These are phyloP conservation scores for Cercophora sp. DNA, from an alignment of 495 filamentous ascomycete genomes.

Conservation along the genomic window DNA sequence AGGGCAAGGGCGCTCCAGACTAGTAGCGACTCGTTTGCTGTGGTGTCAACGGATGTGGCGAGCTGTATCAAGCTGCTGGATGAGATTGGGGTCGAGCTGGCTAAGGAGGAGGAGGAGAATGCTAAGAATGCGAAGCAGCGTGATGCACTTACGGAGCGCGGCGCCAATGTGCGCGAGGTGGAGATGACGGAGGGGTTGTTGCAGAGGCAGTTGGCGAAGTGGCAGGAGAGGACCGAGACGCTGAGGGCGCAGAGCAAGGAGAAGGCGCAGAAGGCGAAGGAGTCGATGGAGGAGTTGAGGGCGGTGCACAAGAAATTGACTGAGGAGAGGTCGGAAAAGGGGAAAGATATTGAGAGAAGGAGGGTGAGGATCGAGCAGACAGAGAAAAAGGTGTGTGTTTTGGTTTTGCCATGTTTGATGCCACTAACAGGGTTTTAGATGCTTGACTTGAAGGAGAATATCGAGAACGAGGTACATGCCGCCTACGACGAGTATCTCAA, in stretches of 20 bases:
- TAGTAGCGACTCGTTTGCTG: conserved; percentile 79
- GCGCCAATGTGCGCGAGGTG: conserved; percentile 84
- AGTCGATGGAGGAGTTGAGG: conserved; percentile 86
- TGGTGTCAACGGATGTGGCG: conserved; percentile 77
- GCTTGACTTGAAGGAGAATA: conserved; percentile 93
- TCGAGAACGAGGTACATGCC: conserved; percentile 83
- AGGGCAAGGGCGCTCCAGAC: conserved; percentile 87
- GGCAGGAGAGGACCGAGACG: conserved; percentile 78
- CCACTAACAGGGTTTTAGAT: conserved; percentile 60
- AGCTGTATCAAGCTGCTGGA: conserved; percentile 84
- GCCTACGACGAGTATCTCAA: conserved; percentile 92
- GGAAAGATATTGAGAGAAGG: conserved; percentile 83
- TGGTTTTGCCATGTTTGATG: conserved; percentile 1
- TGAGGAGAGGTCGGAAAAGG: conserved; percentile 80
- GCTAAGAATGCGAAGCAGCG: conserved; percentile 71
- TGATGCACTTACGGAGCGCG: conserved; percentile 81
- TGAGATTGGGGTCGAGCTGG: conserved; percentile 75
- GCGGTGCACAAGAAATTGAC: conserved; percentile 73
- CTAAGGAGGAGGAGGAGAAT: conserved; percentile 86
- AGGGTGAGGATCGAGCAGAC: conserved; percentile 93
- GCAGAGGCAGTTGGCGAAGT: conserved; percentile 75
- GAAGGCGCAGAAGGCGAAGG: conserved; percentile 73
- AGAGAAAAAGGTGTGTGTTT: conserved; percentile 82
- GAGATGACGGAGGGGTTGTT: conserved; percentile 81
- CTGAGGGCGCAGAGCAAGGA: conserved; percentile 71